Percentiles rank a stretch among this genome's conserved stretches.
phyloP scores from a whole-genome alignment of 1,284 basidiomycete species.

The Ustilago xerochloae region DNA sequence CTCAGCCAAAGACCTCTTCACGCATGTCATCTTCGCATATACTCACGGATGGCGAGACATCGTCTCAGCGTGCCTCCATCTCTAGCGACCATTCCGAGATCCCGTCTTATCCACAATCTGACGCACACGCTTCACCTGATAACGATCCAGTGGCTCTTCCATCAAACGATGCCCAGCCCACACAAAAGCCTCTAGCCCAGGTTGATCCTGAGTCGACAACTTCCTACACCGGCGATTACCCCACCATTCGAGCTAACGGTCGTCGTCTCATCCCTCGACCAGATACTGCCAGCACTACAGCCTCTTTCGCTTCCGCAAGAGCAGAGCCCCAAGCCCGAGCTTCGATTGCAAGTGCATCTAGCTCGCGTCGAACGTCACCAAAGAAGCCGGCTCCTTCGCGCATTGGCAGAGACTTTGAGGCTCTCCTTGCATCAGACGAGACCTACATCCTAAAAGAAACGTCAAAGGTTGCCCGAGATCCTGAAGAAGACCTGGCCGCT shows the following conservation, averaged over 20 bases:
- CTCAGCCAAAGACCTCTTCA: not conserved
- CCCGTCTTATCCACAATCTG: conserved; percentile 29
- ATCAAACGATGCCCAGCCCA: not conserved
- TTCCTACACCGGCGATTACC: conserved; percentile 1
- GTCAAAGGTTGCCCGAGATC: conserved; percentile 23
- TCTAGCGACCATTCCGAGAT: conserved; percentile 43
- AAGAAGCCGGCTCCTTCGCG: conserved; percentile 23
- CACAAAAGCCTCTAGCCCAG: conserved; percentile 3
- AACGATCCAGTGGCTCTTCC: conserved; percentile 13
- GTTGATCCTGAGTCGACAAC: conserved; percentile 7
- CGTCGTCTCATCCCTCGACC: conserved; percentile 14
- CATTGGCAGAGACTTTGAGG: conserved; percentile 52
- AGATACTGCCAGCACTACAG: conserved; percentile 24
- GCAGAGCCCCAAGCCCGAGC: conserved; percentile 10
- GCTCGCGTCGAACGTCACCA: conserved; percentile 17
- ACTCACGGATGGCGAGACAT: conserved; percentile 11
- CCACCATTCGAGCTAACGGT: not conserved
- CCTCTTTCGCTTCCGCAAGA: conserved; percentile 28
- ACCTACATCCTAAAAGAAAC: conserved; percentile 49
- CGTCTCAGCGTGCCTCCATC: conserved; percentile 16
- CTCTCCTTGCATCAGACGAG: conserved; percentile 49
- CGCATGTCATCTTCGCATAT: conserved; percentile 26
- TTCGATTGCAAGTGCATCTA: conserved; percentile 7
- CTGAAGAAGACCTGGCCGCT: conserved; percentile 14
- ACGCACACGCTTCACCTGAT: conserved; percentile 9